Evolutionary conservation across 2,329 filamentous ascomycete species (phyloP).

Genomic region (Fonsecaea monophora): DNA sequence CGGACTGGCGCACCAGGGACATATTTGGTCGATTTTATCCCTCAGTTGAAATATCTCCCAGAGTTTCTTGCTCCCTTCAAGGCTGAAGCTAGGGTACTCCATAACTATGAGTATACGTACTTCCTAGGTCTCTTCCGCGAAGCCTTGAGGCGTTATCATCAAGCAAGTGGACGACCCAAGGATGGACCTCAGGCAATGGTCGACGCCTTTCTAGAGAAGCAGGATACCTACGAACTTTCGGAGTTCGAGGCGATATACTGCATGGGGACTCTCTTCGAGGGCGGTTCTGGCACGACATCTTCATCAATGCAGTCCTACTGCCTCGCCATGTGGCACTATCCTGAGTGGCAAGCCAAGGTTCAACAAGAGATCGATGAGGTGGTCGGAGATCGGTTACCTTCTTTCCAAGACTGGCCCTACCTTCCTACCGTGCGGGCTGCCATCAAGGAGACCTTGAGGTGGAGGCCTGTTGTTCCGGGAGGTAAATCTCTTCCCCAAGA

Average conservation of each 20-base stretch:
- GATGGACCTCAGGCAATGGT: slow-evolving; percentile 19
- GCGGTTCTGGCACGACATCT: slow-evolving; percentile 44
- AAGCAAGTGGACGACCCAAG: neutral
- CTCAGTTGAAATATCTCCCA: slow-evolving; percentile 42
- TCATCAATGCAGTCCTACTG: slow-evolving; percentile 44
- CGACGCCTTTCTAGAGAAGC: slow-evolving; percentile 39
- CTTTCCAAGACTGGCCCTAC: slow-evolving; percentile 45
- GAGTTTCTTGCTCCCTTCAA: slow-evolving; percentile 44
- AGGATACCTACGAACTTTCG: slow-evolving; percentile 40
- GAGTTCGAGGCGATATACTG: slow-evolving; percentile 44
- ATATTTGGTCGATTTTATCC: slow-evolving; percentile 46
- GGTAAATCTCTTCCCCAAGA: slow-evolving; percentile 19
- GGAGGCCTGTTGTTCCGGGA: slow-evolving; percentile 47
- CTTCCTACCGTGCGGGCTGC: slow-evolving; percentile 49
- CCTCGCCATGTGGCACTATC: slow-evolving; percentile 42
- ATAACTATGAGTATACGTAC: slow-evolving; percentile 42
- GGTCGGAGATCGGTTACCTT: slow-evolving; percentile 42
- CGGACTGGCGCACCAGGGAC: slow-evolving; percentile 45
- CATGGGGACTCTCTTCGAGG: slow-evolving; percentile 44
- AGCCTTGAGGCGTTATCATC: slow-evolving; percentile 20
- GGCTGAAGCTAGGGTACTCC: slow-evolving; percentile 40
- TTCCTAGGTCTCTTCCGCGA: slow-evolving; percentile 40
- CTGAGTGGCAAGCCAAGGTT: slow-evolving; percentile 38
- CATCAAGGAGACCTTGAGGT: slow-evolving; percentile 53
- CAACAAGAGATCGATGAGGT: slow-evolving; percentile 48